These are phyloP conservation scores for Pythium vanterpoolii DNA, from an alignment of 352 stramenopile species.

Conservation along the genomic window DNA sequence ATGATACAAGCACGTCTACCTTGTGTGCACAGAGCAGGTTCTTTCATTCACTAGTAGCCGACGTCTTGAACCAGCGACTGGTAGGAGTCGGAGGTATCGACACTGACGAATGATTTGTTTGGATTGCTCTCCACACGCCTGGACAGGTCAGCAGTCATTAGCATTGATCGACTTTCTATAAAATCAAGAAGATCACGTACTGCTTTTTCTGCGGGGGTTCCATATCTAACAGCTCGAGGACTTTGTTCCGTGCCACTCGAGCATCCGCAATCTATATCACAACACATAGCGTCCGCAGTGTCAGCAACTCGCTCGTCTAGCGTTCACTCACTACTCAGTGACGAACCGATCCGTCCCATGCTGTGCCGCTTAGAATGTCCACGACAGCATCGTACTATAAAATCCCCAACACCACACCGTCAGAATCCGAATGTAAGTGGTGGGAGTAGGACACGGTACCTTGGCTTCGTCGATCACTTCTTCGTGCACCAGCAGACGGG, in stretches of 20 bases:
- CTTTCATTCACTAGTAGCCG: slow-evolving; percentile 44
- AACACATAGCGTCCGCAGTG: not conserved
- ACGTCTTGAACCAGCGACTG: slow-evolving; percentile 74
- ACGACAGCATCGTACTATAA: slow-evolving; percentile 63
- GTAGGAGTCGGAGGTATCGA: slow-evolving; percentile 30
- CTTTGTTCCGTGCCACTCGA: slow-evolving; percentile 48
- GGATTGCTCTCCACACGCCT: slow-evolving; percentile 7
- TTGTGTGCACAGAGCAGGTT: not conserved
- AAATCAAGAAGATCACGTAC: slow-evolving; percentile 28
- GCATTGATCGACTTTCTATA: not conserved
- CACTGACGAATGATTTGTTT: slow-evolving; percentile 11
- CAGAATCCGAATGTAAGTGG: not conserved
- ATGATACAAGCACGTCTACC: not conserved
- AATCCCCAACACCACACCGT: not conserved
- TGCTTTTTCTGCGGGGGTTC: slow-evolving; percentile 52
- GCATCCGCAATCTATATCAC: slow-evolving; percentile 50
- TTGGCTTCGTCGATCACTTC: slow-evolving; percentile 63
- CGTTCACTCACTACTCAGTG: not conserved
- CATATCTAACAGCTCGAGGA: slow-evolving; percentile 65
- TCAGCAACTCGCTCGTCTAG: not conserved
- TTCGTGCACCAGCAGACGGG: slow-evolving; percentile 69
- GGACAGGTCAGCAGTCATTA: not conserved
- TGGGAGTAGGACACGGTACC: slow-evolving; percentile 22
- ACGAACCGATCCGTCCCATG: slow-evolving; percentile 76
- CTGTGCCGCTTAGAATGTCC: slow-evolving; percentile 75